A percentile compares a stretch with the other conserved stretches of the same genome.
Evolutionary conservation across 1,284 basidiomycete species (phyloP).

Genomic region (Marasmius sp.): DNA sequence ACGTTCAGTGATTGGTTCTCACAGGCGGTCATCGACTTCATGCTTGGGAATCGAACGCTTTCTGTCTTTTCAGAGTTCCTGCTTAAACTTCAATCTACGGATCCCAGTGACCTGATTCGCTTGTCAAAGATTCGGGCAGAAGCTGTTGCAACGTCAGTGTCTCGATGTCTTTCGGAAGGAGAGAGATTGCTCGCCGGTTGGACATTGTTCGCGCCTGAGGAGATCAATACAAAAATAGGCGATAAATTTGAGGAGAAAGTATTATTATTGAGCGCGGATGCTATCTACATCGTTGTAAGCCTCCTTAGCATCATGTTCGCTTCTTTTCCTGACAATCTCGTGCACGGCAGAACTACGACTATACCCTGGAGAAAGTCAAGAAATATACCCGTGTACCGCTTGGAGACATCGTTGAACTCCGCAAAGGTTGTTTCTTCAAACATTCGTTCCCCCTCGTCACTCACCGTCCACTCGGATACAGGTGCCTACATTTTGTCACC

Average conservation of each 20-base stretch:
- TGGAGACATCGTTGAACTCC: constrained; percentile 79
- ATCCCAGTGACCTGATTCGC: constrained; percentile 86
- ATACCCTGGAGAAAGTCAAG: constrained; percentile 88
- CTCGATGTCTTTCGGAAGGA: constrained; percentile 78
- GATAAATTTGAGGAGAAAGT: constrained; percentile 93
- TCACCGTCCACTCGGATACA: constrained; percentile 25
- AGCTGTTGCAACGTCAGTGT: constrained; percentile 85
- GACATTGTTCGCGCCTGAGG: constrained; percentile 87
- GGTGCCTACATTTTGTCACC: constrained; percentile 91
- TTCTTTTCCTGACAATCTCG: constrained; percentile 9
- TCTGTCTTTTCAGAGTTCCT: constrained; percentile 92
- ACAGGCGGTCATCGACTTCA: constrained; percentile 92
- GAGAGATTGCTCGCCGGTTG: constrained; percentile 85
- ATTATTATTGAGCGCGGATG: constrained; percentile 61
- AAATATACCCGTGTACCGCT: constrained; percentile 88
- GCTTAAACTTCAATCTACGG: constrained; percentile 81
- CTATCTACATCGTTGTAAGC: constrained; percentile 51
- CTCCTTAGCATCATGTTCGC: constrained; percentile 4
- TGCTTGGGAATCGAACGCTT: constrained; percentile 83
- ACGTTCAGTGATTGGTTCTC: constrained; percentile 95
- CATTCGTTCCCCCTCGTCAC: neutral
- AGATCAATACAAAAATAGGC: constrained; percentile 69
- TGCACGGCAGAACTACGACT: constrained; percentile 75
- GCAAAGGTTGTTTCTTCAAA: constrained; percentile 58
- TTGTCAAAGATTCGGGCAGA: constrained; percentile 86